Conservation (phyloP, 345 rosid genomes). For the Eucalyptus brandiana region DNA sequence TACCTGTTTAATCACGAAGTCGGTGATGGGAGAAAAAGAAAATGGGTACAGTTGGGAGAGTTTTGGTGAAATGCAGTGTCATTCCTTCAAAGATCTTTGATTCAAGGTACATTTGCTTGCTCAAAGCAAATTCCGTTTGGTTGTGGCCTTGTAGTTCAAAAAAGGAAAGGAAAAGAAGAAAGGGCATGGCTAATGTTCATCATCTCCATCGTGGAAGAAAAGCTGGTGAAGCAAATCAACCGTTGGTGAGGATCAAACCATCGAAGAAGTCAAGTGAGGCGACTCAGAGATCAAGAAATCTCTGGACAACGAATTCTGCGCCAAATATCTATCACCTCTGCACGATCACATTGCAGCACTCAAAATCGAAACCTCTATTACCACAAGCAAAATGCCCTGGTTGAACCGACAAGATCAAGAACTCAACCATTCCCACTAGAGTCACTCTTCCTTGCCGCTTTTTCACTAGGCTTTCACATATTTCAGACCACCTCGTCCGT, state of each 20-base stretch:
- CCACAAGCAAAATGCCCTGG: neutral
- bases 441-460: conserved; percentile 13
- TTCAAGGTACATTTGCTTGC: neutral
- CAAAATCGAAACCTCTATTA: neutral
- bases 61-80: neutral
- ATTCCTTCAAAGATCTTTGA: neutral
- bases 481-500: neutral
- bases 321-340: neutral
- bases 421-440: neutral
- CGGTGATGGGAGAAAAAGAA: neutral
- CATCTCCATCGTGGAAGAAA: neutral
- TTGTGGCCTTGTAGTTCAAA: neutral
- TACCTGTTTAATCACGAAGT: neutral
- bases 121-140: neutral
- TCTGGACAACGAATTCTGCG: neutral
- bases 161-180: neutral
- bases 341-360: neutral
- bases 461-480: conserved; percentile 25
- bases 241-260: neutral
- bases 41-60: neutral
- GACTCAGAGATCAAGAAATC: neutral
- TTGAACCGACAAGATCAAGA: neutral
- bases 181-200: neutral
- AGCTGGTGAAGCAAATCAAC: neutral
- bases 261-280: neutral